phyloP scores from a whole-genome alignment of 805 yeast species.

The Metschnikowia aberdeeniae region DNA sequence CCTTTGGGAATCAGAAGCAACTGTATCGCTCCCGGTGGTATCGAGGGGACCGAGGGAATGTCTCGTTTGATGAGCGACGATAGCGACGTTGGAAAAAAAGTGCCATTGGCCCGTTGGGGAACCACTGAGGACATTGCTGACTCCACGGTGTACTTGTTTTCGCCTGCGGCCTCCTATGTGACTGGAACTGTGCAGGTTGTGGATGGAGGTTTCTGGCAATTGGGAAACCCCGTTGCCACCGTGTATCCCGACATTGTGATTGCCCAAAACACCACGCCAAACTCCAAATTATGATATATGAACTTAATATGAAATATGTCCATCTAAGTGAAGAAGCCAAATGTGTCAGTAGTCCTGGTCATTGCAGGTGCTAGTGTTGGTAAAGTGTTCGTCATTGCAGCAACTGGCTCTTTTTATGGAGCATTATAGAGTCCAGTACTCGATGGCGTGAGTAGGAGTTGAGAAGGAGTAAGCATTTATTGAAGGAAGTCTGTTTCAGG shows the following conservation, averaged over 20 bases:
- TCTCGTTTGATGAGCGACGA: slow-evolving; percentile 47
- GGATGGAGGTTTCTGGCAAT: slow-evolving; percentile 91
- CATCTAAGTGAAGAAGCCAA: too few relatives aligned
- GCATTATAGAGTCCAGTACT: too few relatives aligned
- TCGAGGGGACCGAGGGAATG: slow-evolving; percentile 83
- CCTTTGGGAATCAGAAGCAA: slow-evolving; percentile 83
- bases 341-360: too few relatives aligned
- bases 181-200: slow-evolving; percentile 78
- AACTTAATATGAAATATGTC: too few relatives aligned
- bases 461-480: too few relatives aligned
- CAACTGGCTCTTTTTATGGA: too few relatives aligned
- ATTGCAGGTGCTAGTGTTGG: too few relatives aligned
- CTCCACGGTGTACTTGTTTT: slow-evolving; percentile 77
- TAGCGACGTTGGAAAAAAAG: slow-evolving; percentile 32
- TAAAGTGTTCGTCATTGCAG: too few relatives aligned
- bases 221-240: slow-evolving; percentile 42
- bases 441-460: too few relatives aligned
- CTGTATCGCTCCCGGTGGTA: slow-evolving; percentile 89
- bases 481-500: too few relatives aligned
- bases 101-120: slow-evolving; percentile 71
- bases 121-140: slow-evolving; percentile 77
- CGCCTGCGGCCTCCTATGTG: slow-evolving; percentile 75
- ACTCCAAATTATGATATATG: slow-evolving; percentile 20
- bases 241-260: slow-evolving; percentile 32
- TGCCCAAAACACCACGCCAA: slow-evolving; percentile 24